Conservation (phyloP, 441 rosid genomes). For the Populus hybrid region DNA sequence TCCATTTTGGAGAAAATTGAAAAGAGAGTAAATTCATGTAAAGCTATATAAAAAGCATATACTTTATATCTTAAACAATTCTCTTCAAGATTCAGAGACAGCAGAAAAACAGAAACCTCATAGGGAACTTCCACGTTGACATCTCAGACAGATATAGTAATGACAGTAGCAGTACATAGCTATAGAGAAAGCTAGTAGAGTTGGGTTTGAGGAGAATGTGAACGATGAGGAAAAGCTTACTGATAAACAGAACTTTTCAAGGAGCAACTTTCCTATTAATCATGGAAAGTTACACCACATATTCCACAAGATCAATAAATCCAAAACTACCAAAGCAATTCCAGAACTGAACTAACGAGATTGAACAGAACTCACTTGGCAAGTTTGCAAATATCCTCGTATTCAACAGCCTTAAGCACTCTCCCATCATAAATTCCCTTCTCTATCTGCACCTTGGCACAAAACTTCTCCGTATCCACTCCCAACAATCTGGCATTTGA, state of each 20-base stretch:
- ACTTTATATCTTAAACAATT: background rate
- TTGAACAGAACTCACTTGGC: slow-evolving; percentile 32
- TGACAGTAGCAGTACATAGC: background rate
- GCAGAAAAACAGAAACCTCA: background rate
- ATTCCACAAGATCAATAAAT: background rate
- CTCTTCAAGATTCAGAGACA: background rate
- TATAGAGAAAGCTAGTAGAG: no score
- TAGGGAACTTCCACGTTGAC: background rate
- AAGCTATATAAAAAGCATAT: slow-evolving; percentile 1
- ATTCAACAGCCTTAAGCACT: slow-evolving; percentile 74
- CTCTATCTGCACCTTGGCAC: slow-evolving; percentile 84
- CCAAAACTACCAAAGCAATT: background rate
- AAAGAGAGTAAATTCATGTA: slow-evolving; percentile 34
- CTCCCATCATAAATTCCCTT: slow-evolving; percentile 93
- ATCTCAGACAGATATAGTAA: background rate
- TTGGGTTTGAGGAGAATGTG: background rate
- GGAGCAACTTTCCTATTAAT: background rate
- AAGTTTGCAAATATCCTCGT: slow-evolving; percentile 86
- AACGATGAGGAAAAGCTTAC: background rate
- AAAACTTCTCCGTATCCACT: slow-evolving; percentile 77
- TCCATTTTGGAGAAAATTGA: slow-evolving; percentile 43
- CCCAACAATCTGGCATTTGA: slow-evolving; percentile 67
- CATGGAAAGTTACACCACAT: background rate
- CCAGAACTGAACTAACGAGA: background rate
- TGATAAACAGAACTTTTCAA: no score